Evolutionary conservation across 108 stramenopile species (phyloP), one percentile per base, ranked within the genome.

Genomic region (Ochromonas danica): DNA sequence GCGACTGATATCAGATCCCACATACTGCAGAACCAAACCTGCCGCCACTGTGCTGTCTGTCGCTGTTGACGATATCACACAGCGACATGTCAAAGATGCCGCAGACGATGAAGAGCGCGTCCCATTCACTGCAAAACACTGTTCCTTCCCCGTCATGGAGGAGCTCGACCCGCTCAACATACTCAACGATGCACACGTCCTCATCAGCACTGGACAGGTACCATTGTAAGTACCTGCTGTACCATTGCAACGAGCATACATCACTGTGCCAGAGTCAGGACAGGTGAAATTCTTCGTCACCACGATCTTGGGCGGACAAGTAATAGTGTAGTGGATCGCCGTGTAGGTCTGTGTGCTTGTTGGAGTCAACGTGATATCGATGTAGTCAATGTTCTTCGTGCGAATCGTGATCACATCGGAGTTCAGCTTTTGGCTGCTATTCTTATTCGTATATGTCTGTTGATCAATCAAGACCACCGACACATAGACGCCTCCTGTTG

Each of bases 221-320:
- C 30, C 17, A 22, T 31, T 33, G 63, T 31, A 67, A 22, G 31
- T 31, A 67, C 63, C 63, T 25, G 17, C 31, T 35, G 17, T 67
- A 36, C 31, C 31, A 33, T 22, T 67, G 63, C 63, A 67, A 35
- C 31, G 17, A 67, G 17, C 30, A 67, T 3, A 67, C 17, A 67
- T 67, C 17, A 33, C 31, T 33, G 31, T 31, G 6, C 63, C 63
- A 67, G 63, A 67, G 25, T 31, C 63, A 31, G 63, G 63, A 67
- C 63, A 67, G 51, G 51, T 57, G 51, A 57, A 57, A 22, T 57
- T 57, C 51, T 57, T 57, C 22, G 51, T 57, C 51, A 57, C 22
- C 51, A 57, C 51, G 17, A 57, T 17, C 17, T 57, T 57, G 22
- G 51, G 17, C 22, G 51, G 51, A 57, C 51, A 57, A 17, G 51